A percentile compares a stretch with the other conserved stretches of the same genome.
Conservation (phyloP, 2,329 filamentous ascomycete genomes). For the Lachnum nothofagi region DNA sequence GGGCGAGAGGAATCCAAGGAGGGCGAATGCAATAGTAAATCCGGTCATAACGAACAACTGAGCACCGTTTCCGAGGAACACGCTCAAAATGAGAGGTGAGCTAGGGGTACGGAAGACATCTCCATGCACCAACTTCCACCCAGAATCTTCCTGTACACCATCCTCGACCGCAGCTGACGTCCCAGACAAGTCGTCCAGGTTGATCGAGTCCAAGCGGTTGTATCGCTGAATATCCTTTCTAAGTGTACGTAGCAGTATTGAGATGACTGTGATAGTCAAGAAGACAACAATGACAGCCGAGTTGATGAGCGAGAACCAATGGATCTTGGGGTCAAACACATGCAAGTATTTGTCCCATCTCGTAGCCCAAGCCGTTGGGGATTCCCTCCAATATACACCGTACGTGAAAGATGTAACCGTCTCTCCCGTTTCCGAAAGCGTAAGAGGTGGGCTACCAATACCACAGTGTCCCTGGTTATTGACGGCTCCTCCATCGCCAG, state of each 20-base stretch:
- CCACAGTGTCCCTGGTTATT: constrained; percentile 49
- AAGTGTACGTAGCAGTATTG: constrained; percentile 81
- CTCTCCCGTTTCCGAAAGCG: constrained; percentile 57
- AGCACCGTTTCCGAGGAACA: constrained; percentile 87
- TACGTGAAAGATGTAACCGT: constrained; percentile 82
- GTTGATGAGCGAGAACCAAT: constrained; percentile 98
- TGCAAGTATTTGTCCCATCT: constrained; percentile 99
- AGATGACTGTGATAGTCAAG: constrained; percentile 82
- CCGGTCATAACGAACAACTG: constrained; percentile 98
- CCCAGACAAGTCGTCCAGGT: constrained; percentile 80
- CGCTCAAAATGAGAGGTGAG: constrained; percentile 75
- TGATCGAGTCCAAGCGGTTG: constrained; percentile 88
- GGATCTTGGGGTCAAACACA: constrained; percentile 94
- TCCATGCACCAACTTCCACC: constrained; percentile 96
- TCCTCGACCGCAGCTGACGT: constrained; percentile 75
- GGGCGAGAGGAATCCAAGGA: constrained; percentile 90
- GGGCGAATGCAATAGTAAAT: constrained; percentile 85
- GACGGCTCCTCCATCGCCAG: constrained; percentile 47
- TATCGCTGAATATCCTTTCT: constrained; percentile 95
- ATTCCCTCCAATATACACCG: constrained; percentile 82
- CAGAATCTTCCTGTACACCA: constrained; percentile 93
- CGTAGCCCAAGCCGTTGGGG: constrained; percentile 85
- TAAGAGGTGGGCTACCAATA: constrained; percentile 50
- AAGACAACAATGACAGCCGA: constrained; percentile 93
- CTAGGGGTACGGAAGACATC: constrained; percentile 91